Evolutionary conservation across 371 early-diverging fungal genomes (phyloP).

Genomic region (Choanephora cucurbitarum): DNA sequence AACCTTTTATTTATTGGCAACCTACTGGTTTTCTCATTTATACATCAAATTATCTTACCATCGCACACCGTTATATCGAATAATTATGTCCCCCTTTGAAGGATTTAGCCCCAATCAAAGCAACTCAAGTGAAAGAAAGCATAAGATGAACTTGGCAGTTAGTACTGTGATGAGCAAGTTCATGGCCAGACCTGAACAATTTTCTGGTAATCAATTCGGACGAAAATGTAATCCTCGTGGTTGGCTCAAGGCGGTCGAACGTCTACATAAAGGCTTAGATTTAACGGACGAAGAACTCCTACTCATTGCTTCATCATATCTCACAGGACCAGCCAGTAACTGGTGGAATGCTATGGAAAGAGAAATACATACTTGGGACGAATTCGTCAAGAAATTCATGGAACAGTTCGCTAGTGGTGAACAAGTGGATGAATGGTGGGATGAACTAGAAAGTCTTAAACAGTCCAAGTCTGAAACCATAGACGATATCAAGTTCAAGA

Average conservation of each 20-base stretch:
- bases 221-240: not conserved
- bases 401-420: slow-evolving; percentile 2
- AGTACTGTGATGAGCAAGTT: no score
- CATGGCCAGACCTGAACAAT: no score
- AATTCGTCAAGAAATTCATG: not conserved
- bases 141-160: no score
- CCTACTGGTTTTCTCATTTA: no score
- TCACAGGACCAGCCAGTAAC: not conserved
- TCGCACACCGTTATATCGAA: no score
- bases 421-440: slow-evolving; percentile 5
- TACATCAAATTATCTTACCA: no score
- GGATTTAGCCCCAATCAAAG: no score
- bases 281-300: slow-evolving; percentile 3
- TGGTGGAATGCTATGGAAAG: slow-evolving; percentile 10
- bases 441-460: slow-evolving; percentile 1
- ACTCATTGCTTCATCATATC: slow-evolving; percentile 2
- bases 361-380: not conserved
- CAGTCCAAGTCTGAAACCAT: not conserved
- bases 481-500: not conserved
- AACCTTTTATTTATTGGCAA: no score
- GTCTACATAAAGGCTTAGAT: not conserved
- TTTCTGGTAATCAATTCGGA: no score
- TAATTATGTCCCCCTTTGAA: no score
- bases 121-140: no score
- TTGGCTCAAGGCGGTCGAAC: slow-evolving; percentile 3